Evolutionary conservation across 2,329 filamentous ascomycete species (phyloP).

Genomic region (Calcarisporium arbuscula): DNA sequence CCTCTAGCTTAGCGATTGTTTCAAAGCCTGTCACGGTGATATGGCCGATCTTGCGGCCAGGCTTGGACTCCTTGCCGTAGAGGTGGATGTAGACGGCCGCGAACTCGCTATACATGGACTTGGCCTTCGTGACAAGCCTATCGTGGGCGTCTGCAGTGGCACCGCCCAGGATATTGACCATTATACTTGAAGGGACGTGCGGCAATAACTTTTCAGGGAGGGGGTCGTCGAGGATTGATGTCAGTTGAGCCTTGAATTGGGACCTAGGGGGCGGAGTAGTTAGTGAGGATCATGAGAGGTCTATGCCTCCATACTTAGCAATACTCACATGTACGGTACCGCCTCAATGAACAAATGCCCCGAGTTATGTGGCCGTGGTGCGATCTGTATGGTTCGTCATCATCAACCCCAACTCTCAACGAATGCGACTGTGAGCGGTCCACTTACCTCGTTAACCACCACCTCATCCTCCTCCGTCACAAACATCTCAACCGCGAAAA

Average conservation of each 20-base stretch:
- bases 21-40: constrained; percentile 71
- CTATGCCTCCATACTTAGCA: too few species aligned
- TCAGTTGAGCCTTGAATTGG: constrained; percentile 87
- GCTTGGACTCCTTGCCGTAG: constrained; percentile 85
- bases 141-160: constrained; percentile 57
- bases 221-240: constrained; percentile 67
- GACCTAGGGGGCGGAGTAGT: constrained; percentile 38
- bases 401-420: constrained; percentile 44
- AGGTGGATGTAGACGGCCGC: constrained; percentile 64
- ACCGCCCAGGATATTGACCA: constrained; percentile 76
- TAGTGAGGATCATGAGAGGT: not conserved
- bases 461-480: constrained; percentile 60
- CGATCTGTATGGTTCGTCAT: constrained; percentile 86
- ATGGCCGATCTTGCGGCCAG: constrained; percentile 91
- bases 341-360: constrained; percentile 95
- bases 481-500: constrained; percentile 97
- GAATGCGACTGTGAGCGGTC: constrained; percentile 10
- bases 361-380: constrained; percentile 78
- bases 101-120: constrained; percentile 34
- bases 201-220: constrained; percentile 50
- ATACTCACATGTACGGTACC: constrained; percentile 56
- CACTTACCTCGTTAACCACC: not conserved
- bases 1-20: constrained; percentile 56
- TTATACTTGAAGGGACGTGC: constrained; percentile 58
- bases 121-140: constrained; percentile 39